Evolutionary conservation across 148 eudicot species (phyloP).

Genomic region (Bassia scoparia): DNA sequence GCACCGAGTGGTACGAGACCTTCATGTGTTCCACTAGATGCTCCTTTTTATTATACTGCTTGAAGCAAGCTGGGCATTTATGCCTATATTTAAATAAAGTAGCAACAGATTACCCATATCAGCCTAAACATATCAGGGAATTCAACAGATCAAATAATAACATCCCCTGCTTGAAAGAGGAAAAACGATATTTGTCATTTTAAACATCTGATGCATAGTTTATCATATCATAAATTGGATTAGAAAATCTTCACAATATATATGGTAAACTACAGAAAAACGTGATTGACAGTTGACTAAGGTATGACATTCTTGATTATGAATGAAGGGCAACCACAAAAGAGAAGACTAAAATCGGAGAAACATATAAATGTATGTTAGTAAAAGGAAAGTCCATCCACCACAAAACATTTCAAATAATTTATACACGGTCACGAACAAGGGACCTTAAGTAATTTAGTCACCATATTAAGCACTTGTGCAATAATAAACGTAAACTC

Average conservation of each 20-base stretch:
- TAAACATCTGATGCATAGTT: background rate
- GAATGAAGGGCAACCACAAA: background rate
- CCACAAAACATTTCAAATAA: background rate
- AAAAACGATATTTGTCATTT: background rate
- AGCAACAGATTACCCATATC: background rate
- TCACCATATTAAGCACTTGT: background rate
- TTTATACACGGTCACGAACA: background rate
- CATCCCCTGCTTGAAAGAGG: background rate
- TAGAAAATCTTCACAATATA: background rate
- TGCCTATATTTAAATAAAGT: conserved; percentile 37
- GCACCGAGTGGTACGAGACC: conserved; percentile 56
- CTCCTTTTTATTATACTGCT: conserved; percentile 72
- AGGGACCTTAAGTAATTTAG: too few species aligned
- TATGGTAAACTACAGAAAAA: conserved; percentile 5
- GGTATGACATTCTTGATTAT: background rate
- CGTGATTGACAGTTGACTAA: background rate
- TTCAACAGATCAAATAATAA: background rate
- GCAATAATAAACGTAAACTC: background rate
- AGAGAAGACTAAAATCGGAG: background rate
- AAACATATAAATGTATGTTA: too few species aligned
- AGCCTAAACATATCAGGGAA: conserved; percentile 3
- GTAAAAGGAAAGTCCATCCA: background rate
- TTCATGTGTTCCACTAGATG: conserved; percentile 78
- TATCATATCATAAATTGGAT: background rate
- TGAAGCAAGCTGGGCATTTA: conserved; percentile 71